These are phyloP conservation scores for Skeletonema grethae DNA, from an alignment of 108 stramenopile species.

Conservation along the genomic window DNA sequence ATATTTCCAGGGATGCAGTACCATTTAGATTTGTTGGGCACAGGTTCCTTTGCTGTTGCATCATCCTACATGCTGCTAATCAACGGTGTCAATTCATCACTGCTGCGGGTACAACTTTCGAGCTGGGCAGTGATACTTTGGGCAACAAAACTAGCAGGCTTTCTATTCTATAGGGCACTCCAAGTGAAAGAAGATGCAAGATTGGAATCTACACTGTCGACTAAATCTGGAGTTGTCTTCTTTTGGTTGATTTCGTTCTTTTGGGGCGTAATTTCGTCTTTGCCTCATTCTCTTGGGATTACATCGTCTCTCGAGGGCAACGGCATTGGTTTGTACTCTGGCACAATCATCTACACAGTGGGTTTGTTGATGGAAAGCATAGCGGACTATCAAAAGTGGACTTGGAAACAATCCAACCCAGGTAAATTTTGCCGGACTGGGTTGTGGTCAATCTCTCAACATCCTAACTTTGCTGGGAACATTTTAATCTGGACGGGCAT, in stretches of 20 bases:
- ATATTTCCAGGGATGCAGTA: slow-evolving; percentile 24
- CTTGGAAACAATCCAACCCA: slow-evolving; percentile 62
- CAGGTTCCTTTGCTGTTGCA: slow-evolving; percentile 75
- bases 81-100: neutral
- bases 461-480: slow-evolving; percentile 87
- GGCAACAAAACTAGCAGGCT: slow-evolving; percentile 68
- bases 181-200: slow-evolving; percentile 60
- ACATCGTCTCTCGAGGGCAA: slow-evolving; percentile 25
- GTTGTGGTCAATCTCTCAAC: slow-evolving; percentile 77
- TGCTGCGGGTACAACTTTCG: slow-evolving; percentile 23
- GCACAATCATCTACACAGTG: slow-evolving; percentile 43
- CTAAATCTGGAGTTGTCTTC: slow-evolving; percentile 50
- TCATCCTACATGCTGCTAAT: slow-evolving; percentile 28
- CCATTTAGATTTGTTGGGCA: slow-evolving; percentile 82
- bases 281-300: slow-evolving; percentile 75
- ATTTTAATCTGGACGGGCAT: slow-evolving; percentile 76
- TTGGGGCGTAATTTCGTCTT: slow-evolving; percentile 69
- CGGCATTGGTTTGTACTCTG: slow-evolving; percentile 20
- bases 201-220: slow-evolving; percentile 54
- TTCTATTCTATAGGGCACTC: slow-evolving; percentile 70
- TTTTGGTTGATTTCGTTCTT: slow-evolving; percentile 77
- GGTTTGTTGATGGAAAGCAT: slow-evolving; percentile 66
- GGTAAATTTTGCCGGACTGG: slow-evolving; percentile 75
- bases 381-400: slow-evolving; percentile 82
- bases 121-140: slow-evolving; percentile 56